Base-by-base conservation (phyloP, 1,139 yeast species). In the Protomyces lactucae-debilis region DNA sequence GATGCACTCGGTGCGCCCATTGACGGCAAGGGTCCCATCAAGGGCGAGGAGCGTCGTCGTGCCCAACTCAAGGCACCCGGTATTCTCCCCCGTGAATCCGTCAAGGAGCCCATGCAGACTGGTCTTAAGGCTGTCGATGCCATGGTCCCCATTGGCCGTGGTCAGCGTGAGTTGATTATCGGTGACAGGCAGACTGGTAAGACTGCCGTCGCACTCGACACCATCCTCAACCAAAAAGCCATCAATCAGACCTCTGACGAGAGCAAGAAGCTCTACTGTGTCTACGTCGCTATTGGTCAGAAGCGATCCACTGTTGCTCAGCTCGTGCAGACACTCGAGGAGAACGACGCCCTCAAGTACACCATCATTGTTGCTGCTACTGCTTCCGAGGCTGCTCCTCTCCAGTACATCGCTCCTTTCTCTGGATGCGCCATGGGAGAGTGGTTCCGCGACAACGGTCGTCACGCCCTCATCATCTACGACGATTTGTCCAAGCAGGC, bases 121-220 rank as follows among this genome's bases (percentile, higher is more conserved):
- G 99, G 99, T 87, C 88, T 93, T 78, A 93, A 95, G 86, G 87
- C 98, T 70, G 97, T 93, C 75, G 99, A 93, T 79, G 95, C 99
- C 77, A 87, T 93, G 77, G 99, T 93, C 80, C 99, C 99, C 81
- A 82, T 93, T 76, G 99, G 99, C 79, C 95, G 99, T 88, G 99
- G 99, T 79, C 99, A 93, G 84, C 95, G 99, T 89, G 99, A 93
- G 85, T 84, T 93, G 88, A 93, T 93, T 78, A 93, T 93, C 79
- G 99, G 99, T 87, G 99, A 93, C 82, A 93, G 99, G 86, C 99
- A 93, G 85, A 93, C 99, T 75, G 99, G 99, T 88, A 93, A 93
- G 86, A 93, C 99, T 77, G 97, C 98, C 72, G 97, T 93, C 75
- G 99, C 98, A 75, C 80, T 93, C 75, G 99, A 93, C 82, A 86